Percentiles rank a stretch among this genome's conserved stretches.
These are phyloP conservation scores for Francoa sonchifolia DNA, from an alignment of 441 rosid genomes.

Conservation along the genomic window DNA sequence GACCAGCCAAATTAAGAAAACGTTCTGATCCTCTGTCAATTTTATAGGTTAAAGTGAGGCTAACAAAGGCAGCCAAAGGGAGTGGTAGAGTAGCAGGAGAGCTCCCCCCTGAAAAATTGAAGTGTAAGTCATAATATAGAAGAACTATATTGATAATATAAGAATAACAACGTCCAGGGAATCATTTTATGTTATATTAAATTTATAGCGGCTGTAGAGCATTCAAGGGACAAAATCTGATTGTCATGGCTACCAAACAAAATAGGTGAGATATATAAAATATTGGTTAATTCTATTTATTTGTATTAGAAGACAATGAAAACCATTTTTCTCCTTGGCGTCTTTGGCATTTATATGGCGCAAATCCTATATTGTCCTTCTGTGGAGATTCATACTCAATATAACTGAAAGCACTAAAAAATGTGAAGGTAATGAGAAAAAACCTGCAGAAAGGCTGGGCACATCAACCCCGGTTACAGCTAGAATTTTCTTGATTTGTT, in stretches of 20 bases:
- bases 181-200: too few species aligned
- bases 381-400: neutral
- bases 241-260: too few species aligned
- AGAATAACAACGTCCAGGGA: too few species aligned
- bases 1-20: slow-evolving; percentile 71
- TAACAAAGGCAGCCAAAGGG: slow-evolving; percentile 69
- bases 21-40: slow-evolving; percentile 64
- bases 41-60: slow-evolving; percentile 68
- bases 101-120: slow-evolving; percentile 36
- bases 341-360: too few species aligned
- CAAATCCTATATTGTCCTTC: too few species aligned
- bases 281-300: too few species aligned
- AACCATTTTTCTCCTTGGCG: too few species aligned
- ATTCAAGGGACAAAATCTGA: too few species aligned
- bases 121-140: slow-evolving; percentile 14
- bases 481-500: slow-evolving; percentile 48
- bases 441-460: slow-evolving; percentile 71
- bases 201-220: too few species aligned
- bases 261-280: too few species aligned
- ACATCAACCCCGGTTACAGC: slow-evolving; percentile 58
- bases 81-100: slow-evolving; percentile 60
- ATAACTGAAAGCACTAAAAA: neutral
- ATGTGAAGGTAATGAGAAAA: slow-evolving; percentile 2
- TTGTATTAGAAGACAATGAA: too few species aligned
- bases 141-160: too few species aligned